phyloP scores from a whole-genome alignment of 768 basidiomycete species.

The Lactarius quietus region DNA sequence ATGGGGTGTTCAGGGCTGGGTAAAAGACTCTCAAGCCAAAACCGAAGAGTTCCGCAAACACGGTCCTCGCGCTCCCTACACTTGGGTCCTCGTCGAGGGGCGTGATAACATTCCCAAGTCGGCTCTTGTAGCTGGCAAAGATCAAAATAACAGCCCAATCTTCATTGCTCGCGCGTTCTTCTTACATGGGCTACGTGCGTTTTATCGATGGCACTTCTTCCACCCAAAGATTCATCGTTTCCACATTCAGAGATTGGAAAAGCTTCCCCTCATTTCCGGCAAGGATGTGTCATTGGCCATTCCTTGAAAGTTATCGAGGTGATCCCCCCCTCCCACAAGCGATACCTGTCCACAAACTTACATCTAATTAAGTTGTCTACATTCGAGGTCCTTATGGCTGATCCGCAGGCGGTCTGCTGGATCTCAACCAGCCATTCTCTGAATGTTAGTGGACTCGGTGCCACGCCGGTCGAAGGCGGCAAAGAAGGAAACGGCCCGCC shows the following conservation, averaged over 20 bases:
- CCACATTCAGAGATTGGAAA: constrained; percentile 58
- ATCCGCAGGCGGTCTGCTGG: constrained; percentile 49
- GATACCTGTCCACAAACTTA: constrained; percentile 8
- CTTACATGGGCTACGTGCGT: constrained; percentile 54
- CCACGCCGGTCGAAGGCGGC: constrained; percentile 63
- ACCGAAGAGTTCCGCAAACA: constrained; percentile 45
- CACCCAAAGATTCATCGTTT: constrained; percentile 15
- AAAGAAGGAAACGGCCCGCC: constrained; percentile 56
- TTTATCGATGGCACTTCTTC: neutral
- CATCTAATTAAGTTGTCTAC: constrained; percentile 43
- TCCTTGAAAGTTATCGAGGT: constrained; percentile 57
- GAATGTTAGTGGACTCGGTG: too few species aligned
- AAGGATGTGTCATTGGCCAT: constrained; percentile 65
- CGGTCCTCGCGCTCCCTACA: constrained; percentile 45
- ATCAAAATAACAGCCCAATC: constrained; percentile 48
- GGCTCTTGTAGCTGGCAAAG: constrained; percentile 52
- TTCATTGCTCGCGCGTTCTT: constrained; percentile 59
- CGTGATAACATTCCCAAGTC: constrained; percentile 49
- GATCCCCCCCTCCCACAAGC: constrained; percentile 21
- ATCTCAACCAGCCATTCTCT: constrained; percentile 36
- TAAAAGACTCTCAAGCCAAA: constrained; percentile 51
- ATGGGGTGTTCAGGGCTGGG: constrained; percentile 54
- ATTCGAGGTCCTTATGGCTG: constrained; percentile 70
- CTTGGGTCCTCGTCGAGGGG: constrained; percentile 62
- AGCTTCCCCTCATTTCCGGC: constrained; percentile 52